phyloP scores from a whole-genome alignment of 2,329 filamentous ascomycete genomes.

The Alternaria atra region DNA sequence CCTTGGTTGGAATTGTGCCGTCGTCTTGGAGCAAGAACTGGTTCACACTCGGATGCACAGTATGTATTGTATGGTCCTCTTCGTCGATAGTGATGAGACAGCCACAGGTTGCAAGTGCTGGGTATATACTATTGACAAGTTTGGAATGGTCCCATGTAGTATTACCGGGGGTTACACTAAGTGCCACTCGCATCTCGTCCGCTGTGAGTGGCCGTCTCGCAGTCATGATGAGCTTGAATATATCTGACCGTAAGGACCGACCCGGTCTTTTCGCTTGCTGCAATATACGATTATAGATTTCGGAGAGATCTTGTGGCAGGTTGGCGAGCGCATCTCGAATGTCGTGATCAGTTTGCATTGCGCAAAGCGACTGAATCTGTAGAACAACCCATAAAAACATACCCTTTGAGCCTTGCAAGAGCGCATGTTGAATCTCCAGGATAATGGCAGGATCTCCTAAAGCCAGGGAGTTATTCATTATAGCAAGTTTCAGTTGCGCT shows the following conservation, averaged over 20 bases:
- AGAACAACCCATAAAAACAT: conserved; percentile 36
- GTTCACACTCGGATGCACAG: conserved; percentile 29
- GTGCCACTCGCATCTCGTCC: background rate
- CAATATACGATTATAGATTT: conserved; percentile 2
- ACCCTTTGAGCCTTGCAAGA: conserved; percentile 13
- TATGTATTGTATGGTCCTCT: conserved; percentile 30
- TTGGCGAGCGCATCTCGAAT: conserved; percentile 41
- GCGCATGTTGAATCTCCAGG: background rate
- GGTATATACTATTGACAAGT: background rate
- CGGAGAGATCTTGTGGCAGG: conserved; percentile 27
- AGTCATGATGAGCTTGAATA: background rate
- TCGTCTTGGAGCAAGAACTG: conserved; percentile 21
- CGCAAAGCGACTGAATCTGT: conserved; percentile 38
- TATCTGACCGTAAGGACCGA: background rate
- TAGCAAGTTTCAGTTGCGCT: background rate
- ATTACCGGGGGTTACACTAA: background rate
- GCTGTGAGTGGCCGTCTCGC: background rate
- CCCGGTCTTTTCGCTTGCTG: background rate
- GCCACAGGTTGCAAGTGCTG: conserved; percentile 26
- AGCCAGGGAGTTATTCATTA: background rate
- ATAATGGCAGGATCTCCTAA: background rate
- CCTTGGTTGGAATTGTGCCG: background rate
- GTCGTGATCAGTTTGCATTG: conserved; percentile 46
- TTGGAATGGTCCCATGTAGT: background rate
- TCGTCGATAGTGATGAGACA: conserved; percentile 31